Base-by-base conservation (phyloP, 73 alveolate species). In the Blepharisma stoltei region DNA sequence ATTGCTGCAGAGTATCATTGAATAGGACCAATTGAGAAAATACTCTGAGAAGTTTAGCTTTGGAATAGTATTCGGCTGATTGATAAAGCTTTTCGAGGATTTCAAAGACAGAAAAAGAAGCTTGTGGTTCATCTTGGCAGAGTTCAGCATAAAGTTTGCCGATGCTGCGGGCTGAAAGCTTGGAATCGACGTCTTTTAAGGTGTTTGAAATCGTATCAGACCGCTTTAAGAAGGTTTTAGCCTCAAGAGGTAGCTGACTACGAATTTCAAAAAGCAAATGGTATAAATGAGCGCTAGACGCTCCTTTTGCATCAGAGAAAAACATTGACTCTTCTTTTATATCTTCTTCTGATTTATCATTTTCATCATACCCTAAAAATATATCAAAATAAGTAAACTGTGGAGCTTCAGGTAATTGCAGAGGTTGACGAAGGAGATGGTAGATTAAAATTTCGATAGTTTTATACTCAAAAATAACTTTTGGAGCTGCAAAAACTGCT, bases 301-400 rank as follows among this genome's bases (percentile, higher is more conserved):
- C 11, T 18, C 73, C 73, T 60, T 60, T 60, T 60, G 73, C 23
- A 25, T 60, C 73, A 18, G 38, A 60, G 23, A n/a, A 32, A 32
- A 32, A 32, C 41, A 32, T 60, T n/a, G 46, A 60, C n/a, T 11
- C 45, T 20, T 60, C 73, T 20, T 60, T 38, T 60, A 14, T 60
- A 14, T 14, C 14, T 18, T 9, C 18, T 25, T 60, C 73, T 18
- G 38, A 14, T 9, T 18, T 14, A 25, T 14, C 18, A 38, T 18
- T 20, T 9, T 60, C 18, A 9, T 60, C 46, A 38, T 60, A 60
- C 5, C 73, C 73, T 14, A 60, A 25, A 25, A 1, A 14, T n/a
- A n/a, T 60, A 25, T 60, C 73, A 47, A 14, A 0, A 25, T 60
- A 25, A 8, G 46, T 9, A 25, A 14, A 38, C 14, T n/a, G 73